A percentile compares a stretch with the other conserved stretches of the same genome.
These are phyloP conservation scores for Diplodia intermedia DNA, from an alignment of 2,329 filamentous ascomycete species.

Conservation along the genomic window DNA sequence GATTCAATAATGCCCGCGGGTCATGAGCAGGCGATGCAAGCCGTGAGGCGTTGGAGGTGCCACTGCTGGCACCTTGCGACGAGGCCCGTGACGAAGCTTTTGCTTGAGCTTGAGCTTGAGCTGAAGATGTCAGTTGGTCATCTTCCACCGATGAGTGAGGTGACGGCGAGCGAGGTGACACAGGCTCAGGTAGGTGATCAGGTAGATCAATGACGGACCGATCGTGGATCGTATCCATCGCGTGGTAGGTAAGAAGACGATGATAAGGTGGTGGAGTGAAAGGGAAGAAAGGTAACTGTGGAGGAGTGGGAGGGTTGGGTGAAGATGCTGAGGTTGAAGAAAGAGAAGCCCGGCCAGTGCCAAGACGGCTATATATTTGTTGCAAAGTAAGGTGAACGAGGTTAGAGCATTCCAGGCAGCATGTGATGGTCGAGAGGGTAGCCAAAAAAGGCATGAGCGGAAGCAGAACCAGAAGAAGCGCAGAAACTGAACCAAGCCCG, in stretches of 20 bases:
- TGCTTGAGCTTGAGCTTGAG: not conserved
- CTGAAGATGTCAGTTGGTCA: not conserved
- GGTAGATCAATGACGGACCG: not conserved
- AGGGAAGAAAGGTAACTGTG: not conserved
- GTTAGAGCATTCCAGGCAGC: not conserved
- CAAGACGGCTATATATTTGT: not conserved
- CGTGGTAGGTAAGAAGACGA: not conserved
- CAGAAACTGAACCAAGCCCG: not conserved
- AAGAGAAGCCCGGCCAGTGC: not conserved
- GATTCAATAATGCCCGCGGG: slow-evolving; percentile 46
- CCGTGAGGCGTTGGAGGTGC: slow-evolving; percentile 14
- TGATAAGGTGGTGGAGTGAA: not conserved
- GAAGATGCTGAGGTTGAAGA: not conserved
- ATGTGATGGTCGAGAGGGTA: slow-evolving; percentile 1
- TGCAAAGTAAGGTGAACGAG: not conserved
- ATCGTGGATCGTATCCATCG: not conserved
- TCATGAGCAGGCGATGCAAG: slow-evolving; percentile 35
- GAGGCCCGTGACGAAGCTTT: not conserved
- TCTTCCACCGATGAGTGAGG: not conserved
- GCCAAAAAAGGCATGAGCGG: not conserved
- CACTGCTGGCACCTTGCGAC: slow-evolving; percentile 23
- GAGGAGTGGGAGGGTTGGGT: not conserved
- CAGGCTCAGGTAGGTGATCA: not conserved
- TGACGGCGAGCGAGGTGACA: not conserved
- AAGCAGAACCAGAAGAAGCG: not conserved